Evolutionary conservation across 371 early-diverging fungal species (phyloP).

Genomic region (Syncephalastrum sp.): DNA sequence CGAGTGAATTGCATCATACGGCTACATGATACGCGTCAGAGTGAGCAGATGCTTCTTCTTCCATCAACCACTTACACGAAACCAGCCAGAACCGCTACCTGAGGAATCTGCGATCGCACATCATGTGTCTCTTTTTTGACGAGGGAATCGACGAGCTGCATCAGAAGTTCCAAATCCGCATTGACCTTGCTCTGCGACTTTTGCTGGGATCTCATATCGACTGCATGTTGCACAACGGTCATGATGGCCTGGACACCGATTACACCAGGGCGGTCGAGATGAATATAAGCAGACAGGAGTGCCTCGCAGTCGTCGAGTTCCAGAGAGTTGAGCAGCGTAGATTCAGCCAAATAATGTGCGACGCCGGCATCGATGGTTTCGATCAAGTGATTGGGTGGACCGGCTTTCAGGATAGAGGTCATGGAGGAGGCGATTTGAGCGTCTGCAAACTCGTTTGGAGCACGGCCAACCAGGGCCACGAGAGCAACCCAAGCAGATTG

Average conservation of each 20-base stretch:
- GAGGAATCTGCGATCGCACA: not conserved
- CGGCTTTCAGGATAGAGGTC: slow-evolving; percentile 14
- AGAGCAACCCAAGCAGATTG: slow-evolving; percentile 33
- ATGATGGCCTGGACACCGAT: slow-evolving; percentile 23
- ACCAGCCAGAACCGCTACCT: slow-evolving; percentile 30
- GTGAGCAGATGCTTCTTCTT: not conserved
- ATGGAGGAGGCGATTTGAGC: slow-evolving; percentile 20
- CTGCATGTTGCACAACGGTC: slow-evolving; percentile 37
- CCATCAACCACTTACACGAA: slow-evolving; percentile 27
- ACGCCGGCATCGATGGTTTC: slow-evolving; percentile 41
- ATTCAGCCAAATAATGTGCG: slow-evolving; percentile 39
- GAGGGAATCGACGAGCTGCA: slow-evolving; percentile 13
- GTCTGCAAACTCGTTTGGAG: slow-evolving; percentile 15
- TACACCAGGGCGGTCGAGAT: slow-evolving; percentile 3
- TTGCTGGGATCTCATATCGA: slow-evolving; percentile 34
- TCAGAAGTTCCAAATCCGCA: slow-evolving; percentile 25
- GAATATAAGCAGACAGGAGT: slow-evolving; percentile 24
- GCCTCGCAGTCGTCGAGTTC: slow-evolving; percentile 29
- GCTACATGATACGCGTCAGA: slow-evolving; percentile 12
- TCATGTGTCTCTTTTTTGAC: slow-evolving; percentile 10
- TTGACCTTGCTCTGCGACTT: slow-evolving; percentile 31
- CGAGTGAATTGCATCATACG: slow-evolving; percentile 40
- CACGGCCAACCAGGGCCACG: slow-evolving; percentile 30
- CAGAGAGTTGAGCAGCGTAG: slow-evolving; percentile 36
- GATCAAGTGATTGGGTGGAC: slow-evolving; percentile 8